Conservation (phyloP, 257 asterid genomes). For the Solanum piurae region DNA sequence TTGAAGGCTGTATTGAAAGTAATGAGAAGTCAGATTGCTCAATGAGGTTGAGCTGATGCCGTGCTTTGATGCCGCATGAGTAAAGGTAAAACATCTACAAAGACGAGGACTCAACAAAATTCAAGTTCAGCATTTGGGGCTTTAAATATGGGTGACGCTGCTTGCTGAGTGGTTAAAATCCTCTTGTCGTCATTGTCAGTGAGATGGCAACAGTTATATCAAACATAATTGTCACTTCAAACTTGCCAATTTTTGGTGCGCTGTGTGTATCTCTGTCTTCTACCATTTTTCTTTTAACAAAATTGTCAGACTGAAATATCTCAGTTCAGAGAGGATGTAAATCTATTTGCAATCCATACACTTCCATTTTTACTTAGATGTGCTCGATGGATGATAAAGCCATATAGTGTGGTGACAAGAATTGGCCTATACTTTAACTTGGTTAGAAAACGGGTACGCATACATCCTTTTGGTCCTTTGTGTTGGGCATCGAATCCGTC, state of each 20-base stretch:
- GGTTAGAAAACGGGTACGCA: not conserved
- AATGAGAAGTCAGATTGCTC: not conserved
- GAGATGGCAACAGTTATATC: not conserved
- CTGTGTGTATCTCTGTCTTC: not conserved
- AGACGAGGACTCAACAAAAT: not conserved
- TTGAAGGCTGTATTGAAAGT: conserved; percentile 3
- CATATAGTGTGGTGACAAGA: not conserved
- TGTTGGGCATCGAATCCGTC: not conserved
- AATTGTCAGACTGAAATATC: not conserved
- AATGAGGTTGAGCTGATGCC: not conserved
- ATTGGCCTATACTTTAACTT: not conserved
- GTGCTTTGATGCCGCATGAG: not conserved
- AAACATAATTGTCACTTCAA: not conserved
- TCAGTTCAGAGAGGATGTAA: not conserved
- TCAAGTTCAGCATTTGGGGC: not conserved
- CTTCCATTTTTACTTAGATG: not conserved
- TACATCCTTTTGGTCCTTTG: not conserved
- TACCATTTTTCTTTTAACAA: not conserved
- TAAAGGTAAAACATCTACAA: not conserved
- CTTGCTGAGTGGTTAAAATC: not conserved
- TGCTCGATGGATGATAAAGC: not conserved
- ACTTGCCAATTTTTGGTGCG: not conserved
- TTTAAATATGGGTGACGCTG: not conserved
- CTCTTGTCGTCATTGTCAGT: not conserved
- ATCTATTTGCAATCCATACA: not conserved